Evolutionary conservation across 2,329 filamentous ascomycete genomes (phyloP).

Genomic region (Amesomyces nigricolor): DNA sequence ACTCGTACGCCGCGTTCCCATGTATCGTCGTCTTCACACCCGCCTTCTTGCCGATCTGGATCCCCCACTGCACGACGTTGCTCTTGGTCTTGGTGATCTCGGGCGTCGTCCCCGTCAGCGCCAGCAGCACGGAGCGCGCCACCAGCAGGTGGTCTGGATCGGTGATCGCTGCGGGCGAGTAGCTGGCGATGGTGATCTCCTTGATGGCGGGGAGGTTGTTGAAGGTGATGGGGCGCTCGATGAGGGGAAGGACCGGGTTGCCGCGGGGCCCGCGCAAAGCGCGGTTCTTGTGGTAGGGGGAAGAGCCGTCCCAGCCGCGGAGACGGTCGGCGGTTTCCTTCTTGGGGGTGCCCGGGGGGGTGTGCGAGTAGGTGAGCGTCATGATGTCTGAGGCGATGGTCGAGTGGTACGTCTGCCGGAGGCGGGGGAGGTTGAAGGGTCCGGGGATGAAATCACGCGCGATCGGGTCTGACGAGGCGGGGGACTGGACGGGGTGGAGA

Average conservation of each 20-base stretch:
- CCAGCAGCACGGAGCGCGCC: slow-evolving; percentile 76
- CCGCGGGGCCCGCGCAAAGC: slow-evolving; percentile 80
- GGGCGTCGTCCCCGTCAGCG: slow-evolving; percentile 73
- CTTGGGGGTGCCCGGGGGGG: slow-evolving; percentile 65
- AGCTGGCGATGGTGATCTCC: slow-evolving; percentile 74
- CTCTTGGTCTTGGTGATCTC: slow-evolving; percentile 62
- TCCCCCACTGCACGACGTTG: slow-evolving; percentile 69
- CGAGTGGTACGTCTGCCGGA: slow-evolving; percentile 84
- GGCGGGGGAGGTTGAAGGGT: slow-evolving; percentile 79
- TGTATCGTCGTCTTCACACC: slow-evolving; percentile 72
- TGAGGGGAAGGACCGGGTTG: slow-evolving; percentile 60
- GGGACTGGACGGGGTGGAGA: slow-evolving; percentile 86
- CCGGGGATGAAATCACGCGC: slow-evolving; percentile 87
- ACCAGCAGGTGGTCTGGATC: slow-evolving; percentile 75
- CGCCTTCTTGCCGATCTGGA: slow-evolving; percentile 64
- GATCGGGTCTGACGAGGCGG: slow-evolving; percentile 75
- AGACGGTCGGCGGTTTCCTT: slow-evolving; percentile 57
- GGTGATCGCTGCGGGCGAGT: slow-evolving; percentile 62
- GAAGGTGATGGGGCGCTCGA: slow-evolving; percentile 72
- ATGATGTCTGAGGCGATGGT: slow-evolving; percentile 85
- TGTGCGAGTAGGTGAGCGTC: slow-evolving; percentile 82
- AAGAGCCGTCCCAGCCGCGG: slow-evolving; percentile 81
- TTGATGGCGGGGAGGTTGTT: slow-evolving; percentile 78
- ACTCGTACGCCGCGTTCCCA: slow-evolving; percentile 80
- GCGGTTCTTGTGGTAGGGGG: slow-evolving; percentile 90